phyloP scores from a whole-genome alignment of 1,284 basidiomycete species.

The Paramarasmius palmivorus region DNA sequence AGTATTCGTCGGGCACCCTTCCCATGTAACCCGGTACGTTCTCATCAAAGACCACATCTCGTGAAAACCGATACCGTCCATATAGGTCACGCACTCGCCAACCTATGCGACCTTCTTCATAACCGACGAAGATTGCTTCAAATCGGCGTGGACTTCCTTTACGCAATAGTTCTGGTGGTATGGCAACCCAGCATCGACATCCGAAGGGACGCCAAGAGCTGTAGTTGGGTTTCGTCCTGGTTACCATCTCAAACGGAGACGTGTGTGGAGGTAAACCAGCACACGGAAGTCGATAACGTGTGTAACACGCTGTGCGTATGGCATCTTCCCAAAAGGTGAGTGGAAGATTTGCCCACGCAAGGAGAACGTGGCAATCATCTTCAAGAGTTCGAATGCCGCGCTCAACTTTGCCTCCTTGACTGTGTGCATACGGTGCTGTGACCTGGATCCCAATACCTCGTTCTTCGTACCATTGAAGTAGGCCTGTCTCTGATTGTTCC shows the following conservation, averaged over 20 bases:
- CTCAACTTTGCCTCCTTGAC: constrained; percentile 34
- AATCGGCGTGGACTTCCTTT: constrained; percentile 17
- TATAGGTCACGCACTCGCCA: constrained; percentile 9
- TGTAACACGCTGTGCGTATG: background rate
- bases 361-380: constrained; percentile 24
- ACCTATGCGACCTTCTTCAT: constrained; percentile 8
- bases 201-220: constrained; percentile 16
- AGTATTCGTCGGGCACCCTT: background rate
- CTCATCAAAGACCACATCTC: constrained; percentile 13
- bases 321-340: background rate
- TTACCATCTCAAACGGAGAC: background rate
- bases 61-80: background rate
- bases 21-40: background rate
- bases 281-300: background rate
- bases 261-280: background rate
- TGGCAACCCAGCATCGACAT: constrained; percentile 23
- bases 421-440: constrained; percentile 24
- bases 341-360: constrained; percentile 25
- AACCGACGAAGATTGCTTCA: constrained; percentile 10
- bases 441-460: background rate
- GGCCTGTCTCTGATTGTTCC: background rate
- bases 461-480: background rate
- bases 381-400: constrained; percentile 28
- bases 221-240: background rate
- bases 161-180: constrained; percentile 19